Conservation (phyloP, 495 filamentous ascomycete species). For the Tuber magnatum region DNA sequence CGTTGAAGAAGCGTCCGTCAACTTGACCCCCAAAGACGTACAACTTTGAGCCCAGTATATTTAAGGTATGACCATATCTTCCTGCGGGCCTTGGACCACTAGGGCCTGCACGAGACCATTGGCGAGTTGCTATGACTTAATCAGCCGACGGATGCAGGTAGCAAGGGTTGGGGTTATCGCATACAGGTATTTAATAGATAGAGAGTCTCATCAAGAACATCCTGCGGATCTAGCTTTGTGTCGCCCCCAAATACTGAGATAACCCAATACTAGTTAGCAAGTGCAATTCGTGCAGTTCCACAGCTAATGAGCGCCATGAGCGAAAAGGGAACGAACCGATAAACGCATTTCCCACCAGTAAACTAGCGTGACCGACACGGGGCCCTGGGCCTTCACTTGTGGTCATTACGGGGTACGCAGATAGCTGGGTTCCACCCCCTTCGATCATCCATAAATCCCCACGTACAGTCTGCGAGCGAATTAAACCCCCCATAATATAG, state of each 20-base stretch:
- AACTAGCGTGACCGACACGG: constrained; percentile 86
- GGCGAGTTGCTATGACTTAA: constrained; percentile 66
- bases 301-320: neutral
- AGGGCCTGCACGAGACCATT: constrained; percentile 92
- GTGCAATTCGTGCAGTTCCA: neutral
- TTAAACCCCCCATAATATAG: constrained; percentile 94
- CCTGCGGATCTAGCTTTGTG: constrained; percentile 88
- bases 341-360: constrained; percentile 96
- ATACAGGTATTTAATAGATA: constrained; percentile 97
- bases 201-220: constrained; percentile 86
- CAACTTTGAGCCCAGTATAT: constrained; percentile 91
- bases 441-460: constrained; percentile 98
- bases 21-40: constrained; percentile 98
- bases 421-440: constrained; percentile 68
- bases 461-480: constrained; percentile 88
- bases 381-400: constrained; percentile 91
- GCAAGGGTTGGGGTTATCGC: constrained; percentile 38
- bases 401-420: constrained; percentile 84
- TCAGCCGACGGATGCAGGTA: neutral
- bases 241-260: constrained; percentile 80
- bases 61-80: constrained; percentile 92
- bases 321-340: constrained; percentile 52
- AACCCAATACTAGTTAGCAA: constrained; percentile 10
- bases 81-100: constrained; percentile 74
- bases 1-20: constrained; percentile 96